Evolutionary conservation across 169 alveolate genomes (phyloP), one percentile per base, ranked within the genome.

Genomic region (Pseudocohnilembus persalinus): DNA sequence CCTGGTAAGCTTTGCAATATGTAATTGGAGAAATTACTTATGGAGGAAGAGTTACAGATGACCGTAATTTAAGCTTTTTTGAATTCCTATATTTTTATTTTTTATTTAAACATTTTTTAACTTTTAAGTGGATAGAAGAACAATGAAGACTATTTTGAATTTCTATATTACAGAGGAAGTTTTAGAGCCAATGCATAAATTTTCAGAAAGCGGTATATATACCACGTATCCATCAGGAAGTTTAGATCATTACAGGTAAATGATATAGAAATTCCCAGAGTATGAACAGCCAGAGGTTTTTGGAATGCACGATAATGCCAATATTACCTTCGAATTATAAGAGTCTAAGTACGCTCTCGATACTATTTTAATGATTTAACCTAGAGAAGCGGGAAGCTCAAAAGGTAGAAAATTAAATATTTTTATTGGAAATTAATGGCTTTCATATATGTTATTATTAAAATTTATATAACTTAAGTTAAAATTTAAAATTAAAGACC

Each of bases 11-110:
- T 0, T 85, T 94, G 28, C 84, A 83, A 35, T 94, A 90, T 73
- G 92, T 92, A 68, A 91, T 88, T 33, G 98, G 98, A 73, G 96
- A 95, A 68, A 96, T 96, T 26, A 94, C 95, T 32, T 96, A 96
- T 91, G 98, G 98, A 27, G 98, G 98, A 29, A 90, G 97, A 87
- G 97, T 96, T 28, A 95, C 97, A 1, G 98, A 96, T 90, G 97
- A 93, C 64, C 77, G 88, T 49, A 49, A 11, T n/a, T n/a, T 11
- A 49, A 4, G 20, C 20, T 88, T 96, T 93, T 83, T 88, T 49
- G 4, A 49, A 49, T 49, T 64, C 84, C 90, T 11, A 20, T 20
- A 49, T 11, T 49, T 49, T 11, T 20, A 49, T 49, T 49, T 49
- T 49, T 49, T 11, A 11, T 11, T 49, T 11, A 49, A 49, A 49